Base-by-base conservation (phyloP, 2,329 filamentous ascomycete species). In the Nemania sp. region DNA sequence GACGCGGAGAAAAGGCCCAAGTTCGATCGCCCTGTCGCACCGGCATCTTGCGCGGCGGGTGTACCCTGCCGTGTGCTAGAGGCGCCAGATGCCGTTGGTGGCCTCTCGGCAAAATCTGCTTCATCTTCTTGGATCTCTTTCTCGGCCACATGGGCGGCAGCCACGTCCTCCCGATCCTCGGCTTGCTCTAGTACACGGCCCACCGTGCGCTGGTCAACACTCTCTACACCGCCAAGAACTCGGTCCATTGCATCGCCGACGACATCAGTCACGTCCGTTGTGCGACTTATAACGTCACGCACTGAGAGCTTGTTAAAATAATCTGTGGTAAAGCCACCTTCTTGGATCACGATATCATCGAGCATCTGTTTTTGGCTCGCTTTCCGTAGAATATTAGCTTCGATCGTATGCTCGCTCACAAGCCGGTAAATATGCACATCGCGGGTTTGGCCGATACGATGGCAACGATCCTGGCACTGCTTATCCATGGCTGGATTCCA, bases 401-500 rank as follows among this genome's bases (percentile, higher is more conserved):
- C 95, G 62, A 99, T 98, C 0, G 95, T 99, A 72, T 96, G 89
- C 71, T 97, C 89, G 11, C 92, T 95, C 9, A 96, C 88, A 18
- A 98, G 87, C 1, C 94, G 92, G 78, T 98, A 99, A 60, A 99
- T 98, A 75, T 98, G 94, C 34, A 99, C 95, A 73, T 99, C 95
- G 32, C 95, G 89, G 0, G 95, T 98, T 76, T 99, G 95, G 1
- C 95, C 95, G 67, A 99, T 99, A 67, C 95, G 91, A 78, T 99
- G 95, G 70, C 92, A 96, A 70, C 95, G 87, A 74, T 99, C 96
- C 77, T 99, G 96, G 71, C 95, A 99, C 76, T 99, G 95, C 76
- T 97, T 97, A 79, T 99, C 95, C 95, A 99, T 99, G 53, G 96
- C 95, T 0, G 95, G 95, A 71, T 99, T 99, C 96, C 96, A 99